Evolutionary conservation across 257 asterid genomes (phyloP), one percentile per base, ranked within the genome.

Genomic region (Forsythia suspensa): DNA sequence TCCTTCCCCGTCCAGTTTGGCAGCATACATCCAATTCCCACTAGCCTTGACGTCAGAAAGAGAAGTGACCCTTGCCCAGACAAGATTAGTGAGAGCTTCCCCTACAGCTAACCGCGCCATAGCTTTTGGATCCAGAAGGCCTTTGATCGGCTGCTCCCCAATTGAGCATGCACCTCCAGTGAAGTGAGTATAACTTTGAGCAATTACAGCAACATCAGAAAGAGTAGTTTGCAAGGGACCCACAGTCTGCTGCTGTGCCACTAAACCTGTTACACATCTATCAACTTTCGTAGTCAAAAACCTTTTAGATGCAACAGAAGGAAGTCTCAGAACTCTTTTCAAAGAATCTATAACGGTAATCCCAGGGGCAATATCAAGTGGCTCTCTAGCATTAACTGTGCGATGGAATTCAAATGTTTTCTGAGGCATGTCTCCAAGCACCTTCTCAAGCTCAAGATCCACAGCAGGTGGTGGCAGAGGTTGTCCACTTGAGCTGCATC

Each of bases 11-110:
- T 93, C n/a, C 39, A 95, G 81, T 83, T 93, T 95, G n/a, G 98
- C 98, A 39, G 99, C 99, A 80, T 95, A 95, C 99, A 93, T 93
- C 98, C 98, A 95, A 80, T 95, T 95, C 48, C 97, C 99, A 81
- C 99, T 95, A 4, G 96, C 97, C 84, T 95, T 95, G 20, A 95
- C 94, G 70, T 95, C 96, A 40, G 94, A 85, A n/a, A 95, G 92
- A 85, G n/a, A 90, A 76, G 97, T 95, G 70, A 93, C 90, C 84
- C 85, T 85, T 11, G 97, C 98, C 98, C 97, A 93, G 24, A 93
- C 96, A 55, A 93, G 96, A 86, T 93, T 95, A 3, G 96, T 95
- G 44, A 95, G 88, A 76, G 99, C 97, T 85, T 95, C 98, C 67
- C 99, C 98, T 21, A 93, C 89, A 69, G 98, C 97, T 75, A 95